Evolutionary conservation across 192 early-diverging fungal genomes (phyloP).

Genomic region (Coemansia sp.): DNA sequence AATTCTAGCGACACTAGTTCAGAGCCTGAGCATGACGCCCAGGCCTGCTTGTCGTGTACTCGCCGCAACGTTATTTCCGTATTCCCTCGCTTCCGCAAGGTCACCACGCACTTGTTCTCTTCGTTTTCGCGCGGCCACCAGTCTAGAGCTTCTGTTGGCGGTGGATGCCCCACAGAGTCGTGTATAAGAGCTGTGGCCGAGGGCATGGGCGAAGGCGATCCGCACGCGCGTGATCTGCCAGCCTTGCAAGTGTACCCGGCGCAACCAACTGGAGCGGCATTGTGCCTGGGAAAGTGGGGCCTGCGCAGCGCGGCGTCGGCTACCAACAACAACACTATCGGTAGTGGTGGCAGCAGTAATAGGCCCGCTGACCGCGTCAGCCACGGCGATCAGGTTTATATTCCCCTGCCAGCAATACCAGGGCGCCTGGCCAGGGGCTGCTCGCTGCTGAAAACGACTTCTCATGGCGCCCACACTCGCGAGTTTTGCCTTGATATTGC

Average conservation of each 20-base stretch:
- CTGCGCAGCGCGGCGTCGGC: constrained; percentile 11
- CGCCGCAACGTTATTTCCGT: constrained; percentile 49
- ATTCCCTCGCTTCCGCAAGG: constrained; percentile 47
- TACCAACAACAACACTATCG: not conserved
- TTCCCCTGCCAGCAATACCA: constrained; percentile 38
- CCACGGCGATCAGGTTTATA: constrained; percentile 7
- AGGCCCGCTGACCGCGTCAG: constrained; percentile 12
- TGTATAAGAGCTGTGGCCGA: constrained; percentile 15
- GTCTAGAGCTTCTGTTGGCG: constrained; percentile 17
- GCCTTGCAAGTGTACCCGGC: constrained; percentile 25
- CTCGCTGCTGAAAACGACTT: constrained; percentile 54
- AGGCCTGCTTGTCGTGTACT: constrained; percentile 40
- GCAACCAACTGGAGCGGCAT: constrained; percentile 27
- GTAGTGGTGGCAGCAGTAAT: not conserved
- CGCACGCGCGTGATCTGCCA: constrained; percentile 30
- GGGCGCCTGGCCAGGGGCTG: constrained; percentile 45
- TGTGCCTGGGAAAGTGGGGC: constrained; percentile 34
- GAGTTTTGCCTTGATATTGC: constrained; percentile 58
- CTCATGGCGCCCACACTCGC: constrained; percentile 44
- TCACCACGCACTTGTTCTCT: constrained; percentile 36
- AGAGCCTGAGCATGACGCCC: constrained; percentile 34
- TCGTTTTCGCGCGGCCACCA: constrained; percentile 34
- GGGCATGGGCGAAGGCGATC: not conserved
- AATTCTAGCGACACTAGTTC: not conserved
- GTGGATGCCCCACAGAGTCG: constrained; percentile 21